Evolutionary conservation across 345 rosid species (phyloP), one percentile per base, ranked within the genome.

Genomic region (Toxicodendron radicans): DNA sequence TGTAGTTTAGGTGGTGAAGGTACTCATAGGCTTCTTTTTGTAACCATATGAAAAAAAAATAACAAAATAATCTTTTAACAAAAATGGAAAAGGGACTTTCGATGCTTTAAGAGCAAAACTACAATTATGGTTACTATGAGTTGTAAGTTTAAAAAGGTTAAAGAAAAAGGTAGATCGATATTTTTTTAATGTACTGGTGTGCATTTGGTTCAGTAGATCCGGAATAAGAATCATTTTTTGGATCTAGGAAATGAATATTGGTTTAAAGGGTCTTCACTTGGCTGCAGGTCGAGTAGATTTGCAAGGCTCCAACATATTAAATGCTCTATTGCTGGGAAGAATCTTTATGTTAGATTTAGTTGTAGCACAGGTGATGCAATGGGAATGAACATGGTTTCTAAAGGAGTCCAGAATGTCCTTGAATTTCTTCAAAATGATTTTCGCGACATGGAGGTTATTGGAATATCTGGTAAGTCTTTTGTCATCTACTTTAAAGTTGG

Each of bases 321-420:
- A 63, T 90, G 97, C 54, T 52, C 90, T 14, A 66, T 91, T n/a
- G 95, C 95, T 0, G 98, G 98, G n/a, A 91, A 86, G 89, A 91
- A 91, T 80, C 89, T 92, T 12, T 91, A 88, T 70, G 82, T 82
- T 27, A 87, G 98, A 78, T 93, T 93, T 75, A 72, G 83, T 53
- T 90, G 95, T 75, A 79, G 93, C 80, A 93, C 98, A 0, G 98
- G 98, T 21, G 98, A 93, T 66, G 98, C 98, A 11, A 93, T 93
- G 98, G 98, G 98, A 76, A 93, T 93, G 98, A 93, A 93, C 85
- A 93, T 93, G 98, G 90, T 90, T 20, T 91, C 98, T 54, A 93
- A 93, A 80, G 97, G 97, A 57, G 98, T 93, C 0, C 97, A 93
- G 81, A 91, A 93, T 80, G 95, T 93, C 60, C 88, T 93, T 21